Base-by-base conservation (phyloP, 257 asterid genomes). In the Gynochthodes officinalis region DNA sequence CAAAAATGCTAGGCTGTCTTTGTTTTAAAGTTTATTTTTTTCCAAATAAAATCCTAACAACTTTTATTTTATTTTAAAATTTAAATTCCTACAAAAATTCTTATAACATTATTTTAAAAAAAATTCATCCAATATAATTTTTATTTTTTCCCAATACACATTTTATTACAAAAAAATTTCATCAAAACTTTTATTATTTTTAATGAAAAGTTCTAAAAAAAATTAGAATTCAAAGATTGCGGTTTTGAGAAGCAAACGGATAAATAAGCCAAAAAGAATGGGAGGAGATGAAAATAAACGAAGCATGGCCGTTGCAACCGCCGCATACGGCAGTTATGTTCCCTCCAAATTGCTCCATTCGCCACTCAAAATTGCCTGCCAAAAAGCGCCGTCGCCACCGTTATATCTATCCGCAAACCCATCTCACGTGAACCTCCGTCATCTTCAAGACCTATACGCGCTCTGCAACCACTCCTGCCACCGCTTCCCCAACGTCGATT, bases 401-500 rank as follows among this genome's bases (percentile, higher is more conserved):
- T 4, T 91, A 10, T 79, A 74, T 75, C 70, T 91, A 80, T 87
- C 98, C 77, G 82, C 97, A 43, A 85, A 89, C 65, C 87, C 83
- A 63, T 61, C 85, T 9, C 86, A 83, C 81, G 85, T 87, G n/a
- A 80, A 86, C 76, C 80, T 65, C 0, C 48, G 50, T 23, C 89
- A 82, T 64, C 92, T 94, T 49, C 77, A 59, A 69, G 81, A 87
- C 48, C 96, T 94, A 35, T 91, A 71, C 88, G 65, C 85, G 42
- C 67, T 72, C 83, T 94, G 97, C 85, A 89, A 89, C 82, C 89
- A 85, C 85, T 89, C 97, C 76, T 83, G 90, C 89, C 88, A 91
- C 85, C 97, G 95, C 71, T 91, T 91, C 85, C 97, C 98, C 73
- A 74, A 71, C 62, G 23, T 75, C 70, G 86, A 82, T 71, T 75